Base-by-base conservation (phyloP, 257 asterid species). In the Verbena officinalis region DNA sequence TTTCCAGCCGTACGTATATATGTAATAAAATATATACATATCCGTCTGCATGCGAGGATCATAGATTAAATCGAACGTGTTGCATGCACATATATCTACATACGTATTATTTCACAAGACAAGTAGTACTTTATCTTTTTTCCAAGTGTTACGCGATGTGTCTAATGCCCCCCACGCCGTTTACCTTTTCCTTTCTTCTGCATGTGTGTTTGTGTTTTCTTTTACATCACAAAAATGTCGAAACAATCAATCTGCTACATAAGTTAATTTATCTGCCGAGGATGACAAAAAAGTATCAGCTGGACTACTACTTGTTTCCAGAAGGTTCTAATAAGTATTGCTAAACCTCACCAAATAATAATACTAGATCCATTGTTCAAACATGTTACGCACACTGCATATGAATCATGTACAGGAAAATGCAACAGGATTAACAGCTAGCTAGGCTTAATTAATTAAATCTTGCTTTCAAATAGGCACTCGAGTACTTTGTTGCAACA, bases 401-500 rank as follows among this genome's bases (percentile, higher is more conserved):
- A 33, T 5, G 15, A 17, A 49, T n/a, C n/a, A n/a, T 39, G 36
- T 57, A 59, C 72, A 71, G 0, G 50, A 39, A 9, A 51, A 60
- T 52, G 9, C 39, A 24, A 51, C 50, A 7, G 24, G 45, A 27
- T 2, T n/a, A n/a, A 34, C 24, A 34, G n/a, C n/a, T 43, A 49
- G 27, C 34, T 12, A 11, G 20, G 53, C 66, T 44, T 60, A n/a
- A n/a, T n/a, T n/a, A n/a, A n/a, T n/a, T n/a, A 80, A 40, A 59
- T 74, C 65, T 72, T 62, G 79, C 81, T 53, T 5, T 33, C 77
- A 71, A 55, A 75, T 51, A 10, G 77, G 75, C 51, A 56, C 22
- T 27, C 63, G 58, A 31, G n/a, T n/a, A n/a, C 59, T 78, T 53
- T 76, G 90, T 67, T 81, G 90, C 72, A 86, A 54, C 67, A 92